Evolutionary conservation across 163 green algal genomes (phyloP).

Genomic region (Trebouxia gelatinosa): DNA sequence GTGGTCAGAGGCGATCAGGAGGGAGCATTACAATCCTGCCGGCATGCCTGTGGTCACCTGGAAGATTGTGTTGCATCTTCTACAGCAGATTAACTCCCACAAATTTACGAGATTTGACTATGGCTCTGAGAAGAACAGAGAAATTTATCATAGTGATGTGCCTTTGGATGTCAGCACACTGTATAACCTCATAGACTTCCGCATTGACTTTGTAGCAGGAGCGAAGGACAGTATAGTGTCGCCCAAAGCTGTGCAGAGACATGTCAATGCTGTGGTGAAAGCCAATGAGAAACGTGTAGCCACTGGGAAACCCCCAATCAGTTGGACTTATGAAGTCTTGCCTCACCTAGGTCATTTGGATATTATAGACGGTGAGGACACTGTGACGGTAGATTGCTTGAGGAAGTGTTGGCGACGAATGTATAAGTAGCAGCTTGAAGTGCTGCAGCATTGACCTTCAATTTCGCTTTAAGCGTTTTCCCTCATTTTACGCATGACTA

Average conservation of each 20-base stretch:
- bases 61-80: slow-evolving; percentile 22
- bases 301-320: slow-evolving; percentile 8
- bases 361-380: slow-evolving; percentile 24
- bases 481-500: too few species aligned
- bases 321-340: slow-evolving; percentile 15
- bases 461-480: too few species aligned
- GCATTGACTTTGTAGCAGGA: slow-evolving; percentile 2
- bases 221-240: slow-evolving; percentile 15
- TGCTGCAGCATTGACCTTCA: too few species aligned
- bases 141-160: not conserved
- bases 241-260: slow-evolving; percentile 24
- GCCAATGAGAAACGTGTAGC: slow-evolving; percentile 15
- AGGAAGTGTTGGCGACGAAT: slow-evolving; percentile 13
- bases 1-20: slow-evolving; percentile 21
- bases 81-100: slow-evolving; percentile 21
- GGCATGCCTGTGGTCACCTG: slow-evolving; percentile 31
- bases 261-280: slow-evolving; percentile 12
- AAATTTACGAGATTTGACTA: slow-evolving; percentile 20
- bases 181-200: slow-evolving; percentile 24
- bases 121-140: not conserved
- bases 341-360: slow-evolving; percentile 4
- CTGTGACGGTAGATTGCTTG: not conserved
- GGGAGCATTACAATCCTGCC: slow-evolving; percentile 28
- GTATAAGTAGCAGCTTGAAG: too few species aligned
- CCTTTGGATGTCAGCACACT: not conserved